Conservation (phyloP, 2,329 filamentous ascomycete genomes). For the Colletotrichum graminicola region DNA sequence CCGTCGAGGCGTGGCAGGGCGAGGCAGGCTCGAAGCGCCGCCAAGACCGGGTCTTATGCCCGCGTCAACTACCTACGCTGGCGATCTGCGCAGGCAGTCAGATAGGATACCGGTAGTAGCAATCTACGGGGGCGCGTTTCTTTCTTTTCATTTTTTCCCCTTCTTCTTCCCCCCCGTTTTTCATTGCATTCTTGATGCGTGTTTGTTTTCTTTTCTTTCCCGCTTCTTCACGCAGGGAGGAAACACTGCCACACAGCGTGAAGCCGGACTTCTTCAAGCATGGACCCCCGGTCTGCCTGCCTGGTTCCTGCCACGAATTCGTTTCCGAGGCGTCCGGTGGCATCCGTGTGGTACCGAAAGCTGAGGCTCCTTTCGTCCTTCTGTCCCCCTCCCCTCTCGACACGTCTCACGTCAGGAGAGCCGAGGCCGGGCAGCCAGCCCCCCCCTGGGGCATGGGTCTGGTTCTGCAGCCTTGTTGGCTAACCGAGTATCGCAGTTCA, state of each 20-base stretch:
- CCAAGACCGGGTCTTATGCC: conserved; percentile 34
- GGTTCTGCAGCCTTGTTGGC: conserved; percentile 1
- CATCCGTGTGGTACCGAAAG: conserved; percentile 2
- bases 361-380: conserved; percentile 11
- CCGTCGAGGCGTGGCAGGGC: conserved; percentile 29
- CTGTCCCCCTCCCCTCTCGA: background rate
- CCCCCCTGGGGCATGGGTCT: background rate
- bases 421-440: conserved; percentile 5
- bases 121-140: background rate
- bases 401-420: conserved; percentile 17
- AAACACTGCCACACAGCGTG: conserved; percentile 3
- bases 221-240: background rate
- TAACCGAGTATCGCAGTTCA: background rate
- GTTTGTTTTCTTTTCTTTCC: too few species aligned
- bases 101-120: background rate
- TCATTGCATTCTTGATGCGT: too few species aligned
- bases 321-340: conserved; percentile 2
- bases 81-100: conserved; percentile 20
- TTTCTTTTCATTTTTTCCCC: too few species aligned
- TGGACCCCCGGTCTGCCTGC: background rate
- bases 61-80: conserved; percentile 27
- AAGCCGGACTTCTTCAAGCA: background rate
- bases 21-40: conserved; percentile 32
- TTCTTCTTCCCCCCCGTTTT: too few species aligned
- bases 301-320: background rate